These are phyloP conservation scores for Debaryomyces singareniensis DNA, from an alignment of 1,139 yeast species.

Conservation along the genomic window DNA sequence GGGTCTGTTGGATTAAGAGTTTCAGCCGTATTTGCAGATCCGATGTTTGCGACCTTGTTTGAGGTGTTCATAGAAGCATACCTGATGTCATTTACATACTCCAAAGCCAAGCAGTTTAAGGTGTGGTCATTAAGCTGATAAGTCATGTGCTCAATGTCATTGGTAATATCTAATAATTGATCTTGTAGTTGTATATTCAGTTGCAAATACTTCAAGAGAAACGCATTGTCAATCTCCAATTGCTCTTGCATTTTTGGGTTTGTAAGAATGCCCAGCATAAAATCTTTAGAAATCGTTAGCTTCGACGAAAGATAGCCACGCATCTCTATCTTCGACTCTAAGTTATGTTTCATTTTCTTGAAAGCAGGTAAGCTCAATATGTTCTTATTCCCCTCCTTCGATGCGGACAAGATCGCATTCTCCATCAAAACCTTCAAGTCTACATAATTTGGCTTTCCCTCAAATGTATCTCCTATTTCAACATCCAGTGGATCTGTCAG, in stretches of 20 bases:
- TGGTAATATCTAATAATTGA: slow-evolving; percentile 20
- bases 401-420: slow-evolving; percentile 38
- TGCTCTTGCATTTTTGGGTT: slow-evolving; percentile 7
- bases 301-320: slow-evolving; percentile 29
- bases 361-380: slow-evolving; percentile 28
- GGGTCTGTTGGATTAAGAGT: background rate
- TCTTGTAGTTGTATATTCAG: slow-evolving; percentile 29
- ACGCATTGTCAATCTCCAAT: slow-evolving; percentile 21
- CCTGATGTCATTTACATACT: slow-evolving; percentile 41
- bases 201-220: slow-evolving; percentile 27
- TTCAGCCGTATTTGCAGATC: slow-evolving; percentile 2
- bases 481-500: slow-evolving; percentile 6
- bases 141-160: slow-evolving; percentile 26
- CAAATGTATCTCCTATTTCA: slow-evolving; percentile 13
- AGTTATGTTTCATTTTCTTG: slow-evolving; percentile 20
- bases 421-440: slow-evolving; percentile 40
- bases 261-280: slow-evolving; percentile 22
- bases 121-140: slow-evolving; percentile 32
- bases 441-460: slow-evolving; percentile 24
- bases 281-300: slow-evolving; percentile 28
- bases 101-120: slow-evolving; percentile 38
- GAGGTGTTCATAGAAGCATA: slow-evolving; percentile 10
- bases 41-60: slow-evolving; percentile 1
- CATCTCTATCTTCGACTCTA: slow-evolving; percentile 26
- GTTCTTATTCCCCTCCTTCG: slow-evolving; percentile 29